These are phyloP conservation scores for Neoscytalidium dimidiatum DNA, from an alignment of 2,329 filamentous ascomycete species.

Conservation along the genomic window DNA sequence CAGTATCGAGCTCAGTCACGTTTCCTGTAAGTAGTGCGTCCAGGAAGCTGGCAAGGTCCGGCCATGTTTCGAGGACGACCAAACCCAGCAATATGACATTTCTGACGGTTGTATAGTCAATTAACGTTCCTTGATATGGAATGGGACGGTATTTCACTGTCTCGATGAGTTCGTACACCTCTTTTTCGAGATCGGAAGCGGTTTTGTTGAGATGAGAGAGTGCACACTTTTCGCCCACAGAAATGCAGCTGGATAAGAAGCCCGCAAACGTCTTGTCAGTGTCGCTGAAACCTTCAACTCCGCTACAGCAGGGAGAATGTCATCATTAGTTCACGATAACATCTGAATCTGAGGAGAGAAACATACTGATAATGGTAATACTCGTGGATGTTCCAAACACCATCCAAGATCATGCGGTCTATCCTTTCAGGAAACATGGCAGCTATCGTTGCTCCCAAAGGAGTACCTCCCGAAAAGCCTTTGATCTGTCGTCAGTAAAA, in stretches of 20 bases:
- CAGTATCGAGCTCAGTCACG: not conserved
- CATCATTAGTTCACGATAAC: not conserved
- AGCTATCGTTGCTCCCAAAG: conserved; percentile 50
- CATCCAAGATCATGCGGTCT: conserved; percentile 45
- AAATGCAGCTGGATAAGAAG: not conserved
- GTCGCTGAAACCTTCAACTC: not conserved
- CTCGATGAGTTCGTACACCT: not conserved
- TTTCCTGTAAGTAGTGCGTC: not conserved
- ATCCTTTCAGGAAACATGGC: conserved; percentile 48
- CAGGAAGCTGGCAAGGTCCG: not conserved
- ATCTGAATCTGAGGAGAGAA: not conserved
- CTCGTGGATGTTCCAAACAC: conserved; percentile 46
- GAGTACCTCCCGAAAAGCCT: conserved; percentile 48
- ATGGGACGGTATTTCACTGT: not conserved
- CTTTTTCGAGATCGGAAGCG: not conserved
- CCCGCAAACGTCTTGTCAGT: not conserved
- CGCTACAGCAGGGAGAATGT: not conserved
- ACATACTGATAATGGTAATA: conserved; percentile 43
- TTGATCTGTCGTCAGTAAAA: conserved; percentile 32
- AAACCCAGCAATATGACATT: not conserved
- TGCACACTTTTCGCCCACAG: not conserved
- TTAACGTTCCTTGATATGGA: not conserved
- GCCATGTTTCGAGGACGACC: not conserved
- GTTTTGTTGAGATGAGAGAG: not conserved
- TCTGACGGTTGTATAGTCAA: not conserved